These are phyloP conservation scores for Herpetospermum pedunculosum DNA, from an alignment of 306 rosid genomes.

Conservation along the genomic window DNA sequence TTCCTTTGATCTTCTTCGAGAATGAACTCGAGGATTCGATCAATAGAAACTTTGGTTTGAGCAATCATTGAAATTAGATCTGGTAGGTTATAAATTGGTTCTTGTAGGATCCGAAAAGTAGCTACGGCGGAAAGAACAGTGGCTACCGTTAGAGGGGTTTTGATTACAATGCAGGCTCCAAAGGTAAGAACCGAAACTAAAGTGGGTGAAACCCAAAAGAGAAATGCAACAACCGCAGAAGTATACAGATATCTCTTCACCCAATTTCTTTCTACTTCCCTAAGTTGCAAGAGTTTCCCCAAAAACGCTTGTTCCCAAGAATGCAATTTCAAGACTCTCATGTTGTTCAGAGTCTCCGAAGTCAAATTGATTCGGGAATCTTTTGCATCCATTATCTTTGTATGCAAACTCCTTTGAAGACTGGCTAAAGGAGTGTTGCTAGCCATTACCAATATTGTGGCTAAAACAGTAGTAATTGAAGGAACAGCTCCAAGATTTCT, in stretches of 20 bases:
- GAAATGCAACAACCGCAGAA: slow-evolving; percentile 66
- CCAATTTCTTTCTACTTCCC: slow-evolving; percentile 64
- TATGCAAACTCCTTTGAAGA: slow-evolving; percentile 50
- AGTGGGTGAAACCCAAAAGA: slow-evolving; percentile 93
- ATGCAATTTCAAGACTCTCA: slow-evolving; percentile 64
- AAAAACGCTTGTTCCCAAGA: slow-evolving; percentile 76
- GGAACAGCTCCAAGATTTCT: slow-evolving; percentile 56
- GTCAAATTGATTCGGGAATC: slow-evolving; percentile 70
- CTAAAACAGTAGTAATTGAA: slow-evolving; percentile 53
- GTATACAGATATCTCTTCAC: slow-evolving; percentile 58
- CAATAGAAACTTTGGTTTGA: too few species aligned
- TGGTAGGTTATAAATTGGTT: too few species aligned
- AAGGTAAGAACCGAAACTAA: slow-evolving; percentile 74
- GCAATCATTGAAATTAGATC: too few species aligned
- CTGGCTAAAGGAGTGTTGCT: slow-evolving; percentile 79
- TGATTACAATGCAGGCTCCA: slow-evolving; percentile 46
- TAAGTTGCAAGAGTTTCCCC: slow-evolving; percentile 44
- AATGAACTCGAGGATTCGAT: too few species aligned
- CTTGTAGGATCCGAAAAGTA: too few species aligned
- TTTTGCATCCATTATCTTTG: slow-evolving; percentile 77
- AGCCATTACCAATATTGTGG: slow-evolving; percentile 65
- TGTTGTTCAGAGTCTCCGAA: slow-evolving; percentile 67
- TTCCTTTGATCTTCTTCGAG: too few species aligned
- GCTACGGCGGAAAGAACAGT: too few species aligned
- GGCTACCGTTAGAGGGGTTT: slow-evolving; percentile 56